Percentiles rank a stretch among this genome's conserved stretches.
These are phyloP conservation scores for Monosporascus ibericus DNA, from an alignment of 2,329 filamentous ascomycete species.

Conservation along the genomic window DNA sequence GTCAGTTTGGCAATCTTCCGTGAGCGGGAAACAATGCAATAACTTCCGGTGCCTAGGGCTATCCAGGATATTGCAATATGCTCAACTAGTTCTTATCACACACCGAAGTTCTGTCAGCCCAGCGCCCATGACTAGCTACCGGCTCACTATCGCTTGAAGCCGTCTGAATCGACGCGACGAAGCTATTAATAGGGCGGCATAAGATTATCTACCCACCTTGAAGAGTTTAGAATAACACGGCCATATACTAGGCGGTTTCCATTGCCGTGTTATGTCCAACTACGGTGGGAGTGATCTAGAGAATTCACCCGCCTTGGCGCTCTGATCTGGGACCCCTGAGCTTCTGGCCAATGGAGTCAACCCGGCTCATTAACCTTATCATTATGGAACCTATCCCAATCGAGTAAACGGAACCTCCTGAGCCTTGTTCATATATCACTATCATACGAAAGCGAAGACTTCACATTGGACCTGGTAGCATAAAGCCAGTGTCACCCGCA, in stretches of 20 bases:
- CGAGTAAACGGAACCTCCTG: slow-evolving; percentile 10
- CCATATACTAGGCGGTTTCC: slow-evolving; percentile 6
- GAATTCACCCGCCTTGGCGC: slow-evolving; percentile 18
- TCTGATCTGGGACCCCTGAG: slow-evolving; percentile 11
- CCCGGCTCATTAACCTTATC: slow-evolving; percentile 12
- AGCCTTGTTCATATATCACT: slow-evolving; percentile 6
- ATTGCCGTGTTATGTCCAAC: slow-evolving; percentile 7
- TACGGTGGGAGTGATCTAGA: slow-evolving; percentile 18
- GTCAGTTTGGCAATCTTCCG: too few relatives aligned
- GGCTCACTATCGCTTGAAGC: not conserved
- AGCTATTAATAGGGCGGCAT: not conserved
- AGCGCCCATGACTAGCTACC: too few relatives aligned
- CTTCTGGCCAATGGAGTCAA: slow-evolving; percentile 16
- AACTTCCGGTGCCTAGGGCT: too few relatives aligned
- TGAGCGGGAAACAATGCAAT: too few relatives aligned
- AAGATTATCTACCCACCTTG: not conserved
- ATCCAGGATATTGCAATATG: too few relatives aligned
- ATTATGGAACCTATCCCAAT: slow-evolving; percentile 16
- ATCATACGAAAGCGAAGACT: not conserved
- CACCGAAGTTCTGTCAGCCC: not conserved
- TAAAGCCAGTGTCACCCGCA: slow-evolving; percentile 12
- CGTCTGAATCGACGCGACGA: not conserved
- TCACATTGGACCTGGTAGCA: slow-evolving; percentile 4
- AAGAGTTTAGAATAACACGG: not conserved
- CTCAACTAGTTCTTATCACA: not conserved